These are phyloP conservation scores for Colletotrichum sojae DNA, from an alignment of 2,329 filamentous ascomycete species.

Conservation along the genomic window DNA sequence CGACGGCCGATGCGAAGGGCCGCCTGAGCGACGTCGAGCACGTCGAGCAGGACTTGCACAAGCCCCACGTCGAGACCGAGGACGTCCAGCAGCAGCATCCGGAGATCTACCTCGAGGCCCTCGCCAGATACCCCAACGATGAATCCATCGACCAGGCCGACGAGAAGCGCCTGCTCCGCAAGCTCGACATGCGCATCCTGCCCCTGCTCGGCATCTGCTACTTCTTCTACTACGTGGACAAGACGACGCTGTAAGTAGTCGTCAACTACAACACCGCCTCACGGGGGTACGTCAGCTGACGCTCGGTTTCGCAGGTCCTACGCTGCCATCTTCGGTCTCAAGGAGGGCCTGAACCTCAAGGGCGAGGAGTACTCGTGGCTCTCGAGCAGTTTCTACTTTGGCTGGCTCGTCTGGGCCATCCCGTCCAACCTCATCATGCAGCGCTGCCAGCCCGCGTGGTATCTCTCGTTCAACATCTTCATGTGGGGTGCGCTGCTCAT, in stretches of 20 bases:
- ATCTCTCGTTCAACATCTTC: conserved; percentile 64
- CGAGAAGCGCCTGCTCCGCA: conserved; percentile 52
- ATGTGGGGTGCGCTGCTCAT: conserved; percentile 65
- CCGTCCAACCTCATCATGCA: conserved; percentile 51
- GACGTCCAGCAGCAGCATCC: conserved; percentile 44
- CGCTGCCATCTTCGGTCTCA: conserved; percentile 76
- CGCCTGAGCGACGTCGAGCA: conserved; percentile 41
- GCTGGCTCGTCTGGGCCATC: conserved; percentile 54
- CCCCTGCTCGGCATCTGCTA: conserved; percentile 57
- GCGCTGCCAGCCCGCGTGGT: conserved; percentile 51
- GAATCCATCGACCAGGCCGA: conserved; percentile 52
- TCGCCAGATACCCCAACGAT: conserved; percentile 54
- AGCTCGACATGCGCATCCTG: conserved; percentile 55
- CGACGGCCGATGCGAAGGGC: neutral
- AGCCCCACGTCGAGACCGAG: conserved; percentile 23
- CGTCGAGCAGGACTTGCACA: conserved; percentile 41
- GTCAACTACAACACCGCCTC: neutral
- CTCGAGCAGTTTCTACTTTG: conserved; percentile 54
- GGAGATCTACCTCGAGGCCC: conserved; percentile 52
- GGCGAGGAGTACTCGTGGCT: conserved; percentile 69
- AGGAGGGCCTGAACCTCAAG: conserved; percentile 69
- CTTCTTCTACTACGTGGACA: conserved; percentile 57
- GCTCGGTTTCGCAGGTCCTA: conserved; percentile 57
- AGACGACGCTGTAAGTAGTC: conserved; percentile 31
- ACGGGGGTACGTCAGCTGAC: neutral